These are phyloP conservation scores for Pseudogymnoascus verrucosus DNA, from an alignment of 2,329 filamentous ascomycete genomes.

Conservation along the genomic window DNA sequence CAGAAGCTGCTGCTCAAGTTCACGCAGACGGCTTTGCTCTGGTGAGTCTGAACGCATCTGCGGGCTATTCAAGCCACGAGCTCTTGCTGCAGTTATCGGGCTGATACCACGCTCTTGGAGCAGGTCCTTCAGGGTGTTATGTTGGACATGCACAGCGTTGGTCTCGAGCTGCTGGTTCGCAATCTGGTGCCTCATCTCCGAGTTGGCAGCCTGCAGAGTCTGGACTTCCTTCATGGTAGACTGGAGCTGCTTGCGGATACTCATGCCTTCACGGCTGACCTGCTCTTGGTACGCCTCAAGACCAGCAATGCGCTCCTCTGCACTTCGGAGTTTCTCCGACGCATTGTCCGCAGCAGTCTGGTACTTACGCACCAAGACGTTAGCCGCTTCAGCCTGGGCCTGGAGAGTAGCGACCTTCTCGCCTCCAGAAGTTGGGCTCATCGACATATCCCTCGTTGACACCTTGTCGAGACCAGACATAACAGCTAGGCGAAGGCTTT, in stretches of 20 bases:
- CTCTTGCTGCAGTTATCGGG: conserved; percentile 62
- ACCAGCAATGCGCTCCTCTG: conserved; percentile 93
- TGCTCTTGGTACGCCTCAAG: conserved; percentile 97
- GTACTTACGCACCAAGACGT: conserved; percentile 75
- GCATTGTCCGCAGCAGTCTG: conserved; percentile 81
- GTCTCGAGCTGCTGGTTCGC: conserved; percentile 84
- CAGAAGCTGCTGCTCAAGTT: conserved; percentile 83
- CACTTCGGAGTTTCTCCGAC: conserved; percentile 80
- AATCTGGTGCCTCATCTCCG: conserved; percentile 73
- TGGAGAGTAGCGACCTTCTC: conserved; percentile 69
- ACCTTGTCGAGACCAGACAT: conserved; percentile 75
- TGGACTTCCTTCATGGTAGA: conserved; percentile 75
- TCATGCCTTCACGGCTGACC: conserved; percentile 83
- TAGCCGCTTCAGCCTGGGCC: conserved; percentile 70
- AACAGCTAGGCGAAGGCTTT: conserved; percentile 75
- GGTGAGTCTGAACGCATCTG: conserved; percentile 69
- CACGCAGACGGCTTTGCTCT: conserved; percentile 68
- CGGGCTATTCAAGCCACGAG: conserved; percentile 64
- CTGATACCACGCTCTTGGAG: conserved; percentile 83
- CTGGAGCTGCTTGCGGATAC: conserved; percentile 84
- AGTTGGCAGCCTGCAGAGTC: conserved; percentile 68
- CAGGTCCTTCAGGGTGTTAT: conserved; percentile 88
- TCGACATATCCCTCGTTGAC: conserved; percentile 43
- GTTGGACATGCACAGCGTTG: conserved; percentile 88
- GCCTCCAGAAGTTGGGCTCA: conserved; percentile 41